These are phyloP conservation scores for Suillus variegatus DNA, from an alignment of 768 basidiomycete species.

Conservation along the genomic window DNA sequence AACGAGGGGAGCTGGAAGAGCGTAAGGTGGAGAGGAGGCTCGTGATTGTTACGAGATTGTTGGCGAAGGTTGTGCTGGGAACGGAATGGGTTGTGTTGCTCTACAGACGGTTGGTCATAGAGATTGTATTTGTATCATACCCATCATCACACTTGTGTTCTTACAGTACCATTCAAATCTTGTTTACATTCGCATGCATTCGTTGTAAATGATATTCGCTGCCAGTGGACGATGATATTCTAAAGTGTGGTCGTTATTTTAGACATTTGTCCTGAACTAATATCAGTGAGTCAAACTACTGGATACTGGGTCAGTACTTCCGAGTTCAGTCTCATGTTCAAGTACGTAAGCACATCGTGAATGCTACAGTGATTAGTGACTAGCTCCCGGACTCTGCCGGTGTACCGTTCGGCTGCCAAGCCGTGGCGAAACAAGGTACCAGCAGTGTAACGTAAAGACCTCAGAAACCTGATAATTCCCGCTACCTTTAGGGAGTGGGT, in stretches of 20 bases:
- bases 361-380: no score
- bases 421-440: no score
- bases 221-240: background rate
- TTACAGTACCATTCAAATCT: background rate
- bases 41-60: background rate
- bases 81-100: background rate
- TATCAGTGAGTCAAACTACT: no score
- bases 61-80: background rate
- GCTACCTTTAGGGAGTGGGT: no score
- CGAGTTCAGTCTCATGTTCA: no score
- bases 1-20: background rate
- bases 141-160: background rate
- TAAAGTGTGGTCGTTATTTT: background rate
- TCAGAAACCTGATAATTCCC: no score
- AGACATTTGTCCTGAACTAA: no score
- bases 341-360: no score
- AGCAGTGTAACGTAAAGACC: no score
- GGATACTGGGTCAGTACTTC: no score
- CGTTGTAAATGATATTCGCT: background rate
- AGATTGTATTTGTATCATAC: slow-evolving; percentile 4
- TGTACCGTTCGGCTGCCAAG: no score
- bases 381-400: no score
- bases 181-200: background rate
- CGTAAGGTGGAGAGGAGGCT: slow-evolving; percentile 1
- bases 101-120: background rate